These are phyloP conservation scores for Smithsoniella earleae DNA, from an alignment of 163 green algal species.

Conservation along the genomic window DNA sequence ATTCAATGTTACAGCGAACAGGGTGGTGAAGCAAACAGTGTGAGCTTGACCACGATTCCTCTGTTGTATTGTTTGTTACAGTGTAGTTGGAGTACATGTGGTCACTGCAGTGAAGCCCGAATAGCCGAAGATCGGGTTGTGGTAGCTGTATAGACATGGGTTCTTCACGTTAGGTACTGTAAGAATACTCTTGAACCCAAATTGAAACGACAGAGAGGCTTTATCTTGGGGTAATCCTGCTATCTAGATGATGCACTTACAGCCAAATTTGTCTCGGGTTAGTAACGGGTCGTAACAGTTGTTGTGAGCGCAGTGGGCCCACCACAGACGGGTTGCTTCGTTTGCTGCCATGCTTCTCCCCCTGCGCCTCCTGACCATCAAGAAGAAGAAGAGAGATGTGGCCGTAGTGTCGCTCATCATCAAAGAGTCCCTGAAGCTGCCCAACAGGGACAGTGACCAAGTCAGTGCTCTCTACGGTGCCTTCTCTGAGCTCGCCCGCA, in stretches of 20 bases:
- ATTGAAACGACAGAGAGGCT: no score
- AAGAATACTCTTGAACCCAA: background rate
- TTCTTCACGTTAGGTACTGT: background rate
- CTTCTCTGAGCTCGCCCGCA: constrained; percentile 33
- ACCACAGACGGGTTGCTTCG: background rate
- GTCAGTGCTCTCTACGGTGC: constrained; percentile 40
- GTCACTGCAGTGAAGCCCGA: no score
- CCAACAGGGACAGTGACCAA: constrained; percentile 38
- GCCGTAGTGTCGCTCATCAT: constrained; percentile 35
- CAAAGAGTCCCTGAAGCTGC: constrained; percentile 46
- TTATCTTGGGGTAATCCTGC: no score
- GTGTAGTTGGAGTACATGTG: no score
- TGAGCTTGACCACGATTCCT: constrained; percentile 9
- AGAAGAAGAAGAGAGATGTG: background rate
- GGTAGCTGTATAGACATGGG: background rate
- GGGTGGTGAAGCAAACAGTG: no score
- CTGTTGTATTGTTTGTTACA: no score
- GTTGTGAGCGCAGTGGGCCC: background rate
- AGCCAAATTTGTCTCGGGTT: no score
- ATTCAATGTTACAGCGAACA: background rate
- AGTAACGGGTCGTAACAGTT: background rate
- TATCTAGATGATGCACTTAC: no score
- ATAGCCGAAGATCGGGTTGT: no score
- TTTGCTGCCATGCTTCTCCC: constrained; percentile 18
- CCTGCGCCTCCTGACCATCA: background rate